Base-by-base conservation (phyloP, 2,329 filamentous ascomycete genomes). In the Didymosphaeria variabile region DNA sequence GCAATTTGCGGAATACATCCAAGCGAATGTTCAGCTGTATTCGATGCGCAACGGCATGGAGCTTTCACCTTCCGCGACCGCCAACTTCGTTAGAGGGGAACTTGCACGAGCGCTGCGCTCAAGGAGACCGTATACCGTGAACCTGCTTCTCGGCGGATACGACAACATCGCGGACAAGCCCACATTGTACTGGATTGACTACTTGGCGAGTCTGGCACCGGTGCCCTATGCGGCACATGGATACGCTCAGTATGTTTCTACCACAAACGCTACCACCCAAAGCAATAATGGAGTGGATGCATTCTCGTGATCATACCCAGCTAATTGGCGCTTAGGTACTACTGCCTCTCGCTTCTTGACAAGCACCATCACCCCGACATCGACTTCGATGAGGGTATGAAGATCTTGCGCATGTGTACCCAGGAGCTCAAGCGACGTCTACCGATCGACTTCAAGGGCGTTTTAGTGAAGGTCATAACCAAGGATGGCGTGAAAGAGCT, bases 331-430 rank as follows among this genome's bases (percentile, higher is more conserved):
- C 9, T 21, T 50, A 93, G 90, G 82, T 98, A 98, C 86, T 99
- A 99, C 86, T 99, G 95, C 80, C 86, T 99, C 63, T 96, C 93
- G 7, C 96, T 97, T 71, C 88, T 99, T 55, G 95, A 99, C 84
- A 99, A 99, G 85, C 95, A 99, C 80, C 95, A 99, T 79, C 92
- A 97, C 76, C 94, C 95, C 51, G 91, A 97, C 76, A 98, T 99
- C 80, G 87, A 87, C 63, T 89, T 95, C 57, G 93, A 91, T 65
- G 88, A 97, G 79, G 95, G 95, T 59, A 87, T 97, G 82, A 95
- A 97, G 85, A 88, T 99, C 65, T 84, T 99, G 74, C 90, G 88
- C 72, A 91, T 97, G 90, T 99, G 95, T 83, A 95, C 92, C 69
- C 94, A 98, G 79, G 95, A 99, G 85, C 84, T 99, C 77, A 97